Evolutionary conservation across 2,329 filamentous ascomycete genomes (phyloP).

Genomic region (Phaeosphaeria sp.): DNA sequence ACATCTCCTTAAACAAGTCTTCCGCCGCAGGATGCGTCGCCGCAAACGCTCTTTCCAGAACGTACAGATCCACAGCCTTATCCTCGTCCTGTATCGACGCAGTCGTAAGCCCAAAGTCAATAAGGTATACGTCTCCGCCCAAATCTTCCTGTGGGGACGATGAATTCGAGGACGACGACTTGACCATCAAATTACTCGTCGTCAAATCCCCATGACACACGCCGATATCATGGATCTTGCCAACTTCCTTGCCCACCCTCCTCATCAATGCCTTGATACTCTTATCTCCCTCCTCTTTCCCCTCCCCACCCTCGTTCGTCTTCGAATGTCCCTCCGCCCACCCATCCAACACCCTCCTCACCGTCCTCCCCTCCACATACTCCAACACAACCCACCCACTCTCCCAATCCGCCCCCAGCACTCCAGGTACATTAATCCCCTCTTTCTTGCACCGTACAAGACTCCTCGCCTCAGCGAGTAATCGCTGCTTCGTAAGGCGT

Average conservation of each 20-base stretch:
- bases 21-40: conserved; percentile 92
- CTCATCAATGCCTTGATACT: conserved; percentile 64
- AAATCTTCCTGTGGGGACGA: no score
- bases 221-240: conserved; percentile 79
- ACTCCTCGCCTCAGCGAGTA: conserved; percentile 87
- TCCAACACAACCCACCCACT: conserved; percentile 63
- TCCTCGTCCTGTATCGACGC: conserved; percentile 88
- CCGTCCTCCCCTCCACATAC: conserved; percentile 66
- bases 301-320: conserved; percentile 9
- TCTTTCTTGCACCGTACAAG: conserved; percentile 79
- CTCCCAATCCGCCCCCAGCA: conserved; percentile 73
- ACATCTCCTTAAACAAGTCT: conserved; percentile 73
- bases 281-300: conserved; percentile 36
- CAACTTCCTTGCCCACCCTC: conserved; percentile 74
- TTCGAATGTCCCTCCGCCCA: conserved; percentile 62
- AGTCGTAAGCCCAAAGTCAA: conserved; percentile 91
- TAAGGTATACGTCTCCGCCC: conserved; percentile 83
- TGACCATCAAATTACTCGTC: conserved; percentile 93
- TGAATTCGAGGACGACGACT: background rate
- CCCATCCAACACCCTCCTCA: conserved; percentile 72
- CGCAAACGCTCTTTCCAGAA: conserved; percentile 90
- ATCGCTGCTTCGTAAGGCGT: conserved; percentile 83
- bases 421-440: conserved; percentile 80
- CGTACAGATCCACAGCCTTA: conserved; percentile 93
- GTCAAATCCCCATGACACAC: conserved; percentile 95